Evolutionary conservation across 2,329 filamentous ascomycete genomes (phyloP).

Genomic region (Acephala macrosclerotiorum): DNA sequence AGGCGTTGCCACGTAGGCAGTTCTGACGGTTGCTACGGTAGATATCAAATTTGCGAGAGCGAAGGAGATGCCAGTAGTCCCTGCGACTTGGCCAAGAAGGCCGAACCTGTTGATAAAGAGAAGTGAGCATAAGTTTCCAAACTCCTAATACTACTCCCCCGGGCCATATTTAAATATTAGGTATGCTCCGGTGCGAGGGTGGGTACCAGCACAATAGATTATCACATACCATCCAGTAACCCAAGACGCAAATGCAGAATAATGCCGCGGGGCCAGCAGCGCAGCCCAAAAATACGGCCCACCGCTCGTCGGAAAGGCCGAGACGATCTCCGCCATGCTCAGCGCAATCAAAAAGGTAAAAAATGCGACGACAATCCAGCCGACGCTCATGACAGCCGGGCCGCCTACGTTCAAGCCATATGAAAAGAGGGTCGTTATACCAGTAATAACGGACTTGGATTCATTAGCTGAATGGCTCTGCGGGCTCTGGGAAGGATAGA

Average conservation of each 20-base stretch:
- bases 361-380: constrained; percentile 62
- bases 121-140: too few relatives aligned
- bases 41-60: constrained; percentile 54
- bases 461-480: background rate
- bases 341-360: constrained; percentile 62
- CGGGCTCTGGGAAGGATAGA: too few relatives aligned
- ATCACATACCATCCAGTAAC: constrained; percentile 54
- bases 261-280: constrained; percentile 57
- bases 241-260: constrained; percentile 54
- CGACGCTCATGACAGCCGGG: constrained; percentile 61
- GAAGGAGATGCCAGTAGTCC: constrained; percentile 56
- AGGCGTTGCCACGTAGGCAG: constrained; percentile 51
- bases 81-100: constrained; percentile 55
- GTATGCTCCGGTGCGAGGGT: too few relatives aligned
- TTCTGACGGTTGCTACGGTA: constrained; percentile 53
- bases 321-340: constrained; percentile 66
- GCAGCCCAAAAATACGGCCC: constrained; percentile 69
- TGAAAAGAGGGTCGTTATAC: constrained; percentile 63
- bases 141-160: too few relatives aligned
- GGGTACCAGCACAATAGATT: too few relatives aligned
- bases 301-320: constrained; percentile 63
- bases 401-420: constrained; percentile 64
- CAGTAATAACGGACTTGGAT: constrained; percentile 63
- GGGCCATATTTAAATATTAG: too few relatives aligned
- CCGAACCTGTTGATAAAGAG: constrained; percentile 49